Conservation (phyloP, 2,329 filamentous ascomycete genomes). For the Penicillium sp. region DNA sequence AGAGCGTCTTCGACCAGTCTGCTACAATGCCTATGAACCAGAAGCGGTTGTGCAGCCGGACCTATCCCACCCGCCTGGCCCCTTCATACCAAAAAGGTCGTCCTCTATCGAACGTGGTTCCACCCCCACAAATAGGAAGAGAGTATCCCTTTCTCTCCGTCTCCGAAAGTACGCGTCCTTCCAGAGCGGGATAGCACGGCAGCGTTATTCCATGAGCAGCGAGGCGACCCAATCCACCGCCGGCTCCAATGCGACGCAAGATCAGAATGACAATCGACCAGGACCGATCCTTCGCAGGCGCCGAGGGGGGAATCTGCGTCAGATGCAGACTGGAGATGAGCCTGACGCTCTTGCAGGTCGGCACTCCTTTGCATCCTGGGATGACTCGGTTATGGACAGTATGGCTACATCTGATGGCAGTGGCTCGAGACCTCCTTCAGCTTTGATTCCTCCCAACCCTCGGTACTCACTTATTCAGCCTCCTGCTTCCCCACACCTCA, state of each 20-base stretch:
- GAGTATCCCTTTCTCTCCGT: constrained; percentile 32
- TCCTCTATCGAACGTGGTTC: constrained; percentile 28
- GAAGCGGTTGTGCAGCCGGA: constrained; percentile 13
- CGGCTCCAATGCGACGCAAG: constrained; percentile 17
- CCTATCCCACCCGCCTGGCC: constrained; percentile 17
- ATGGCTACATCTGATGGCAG: constrained; percentile 15
- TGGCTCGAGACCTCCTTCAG: constrained; percentile 26
- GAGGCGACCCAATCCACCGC: constrained; percentile 20
- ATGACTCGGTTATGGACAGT: constrained; percentile 27
- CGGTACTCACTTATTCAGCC: constrained; percentile 47
- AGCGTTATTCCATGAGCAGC: constrained; percentile 27
- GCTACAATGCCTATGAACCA: constrained; percentile 25
- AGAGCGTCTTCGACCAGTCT: constrained; percentile 30
- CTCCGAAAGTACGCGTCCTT: constrained; percentile 47
- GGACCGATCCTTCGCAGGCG: constrained; percentile 63
- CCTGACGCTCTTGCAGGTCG: constrained; percentile 46
- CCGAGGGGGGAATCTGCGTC: constrained; percentile 71
- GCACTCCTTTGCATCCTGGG: constrained; percentile 38
- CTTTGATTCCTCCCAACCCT: constrained; percentile 32
- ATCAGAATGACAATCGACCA: constrained; percentile 24
- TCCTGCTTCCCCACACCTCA: constrained; percentile 54
- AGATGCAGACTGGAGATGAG: constrained; percentile 63
- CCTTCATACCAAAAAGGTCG: constrained; percentile 25
- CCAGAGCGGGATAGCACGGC: constrained; percentile 41
- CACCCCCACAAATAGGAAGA: constrained; percentile 23